phyloP scores from a whole-genome alignment of 2,329 filamentous ascomycete genomes.

The Sarocladium oryzae region DNA sequence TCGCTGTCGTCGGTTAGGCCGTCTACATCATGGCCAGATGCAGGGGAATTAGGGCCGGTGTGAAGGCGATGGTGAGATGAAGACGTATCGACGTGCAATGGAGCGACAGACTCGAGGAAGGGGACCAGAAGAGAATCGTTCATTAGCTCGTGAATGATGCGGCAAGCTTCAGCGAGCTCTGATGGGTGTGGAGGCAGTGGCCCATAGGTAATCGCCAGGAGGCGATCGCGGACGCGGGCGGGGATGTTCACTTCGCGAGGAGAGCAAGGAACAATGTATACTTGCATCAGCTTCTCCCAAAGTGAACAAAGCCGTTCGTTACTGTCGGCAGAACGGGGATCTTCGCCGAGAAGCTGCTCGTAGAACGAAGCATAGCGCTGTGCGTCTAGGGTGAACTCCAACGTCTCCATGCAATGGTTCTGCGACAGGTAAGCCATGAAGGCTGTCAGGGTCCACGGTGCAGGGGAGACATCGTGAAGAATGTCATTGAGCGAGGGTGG shows the following conservation, averaged over 20 bases:
- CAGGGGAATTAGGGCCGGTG: slow-evolving; percentile 30
- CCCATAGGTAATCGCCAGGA: slow-evolving; percentile 53
- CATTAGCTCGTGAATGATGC: slow-evolving; percentile 92
- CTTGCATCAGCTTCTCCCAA: slow-evolving; percentile 83
- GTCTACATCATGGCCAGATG: slow-evolving; percentile 42
- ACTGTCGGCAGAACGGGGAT: slow-evolving; percentile 32
- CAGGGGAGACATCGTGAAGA: slow-evolving; percentile 74
- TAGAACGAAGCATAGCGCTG: slow-evolving; percentile 68
- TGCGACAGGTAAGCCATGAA: slow-evolving; percentile 97
- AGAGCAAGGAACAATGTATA: slow-evolving; percentile 81
- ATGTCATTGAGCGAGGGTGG: slow-evolving; percentile 78
- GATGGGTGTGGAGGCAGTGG: slow-evolving; percentile 65
- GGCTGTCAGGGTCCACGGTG: slow-evolving; percentile 83
- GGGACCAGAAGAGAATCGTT: slow-evolving; percentile 92
- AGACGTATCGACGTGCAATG: slow-evolving; percentile 27
- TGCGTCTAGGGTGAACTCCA: slow-evolving; percentile 95
- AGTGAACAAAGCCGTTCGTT: slow-evolving; percentile 67
- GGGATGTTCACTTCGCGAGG: slow-evolving; percentile 88
- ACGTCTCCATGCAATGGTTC: slow-evolving; percentile 92
- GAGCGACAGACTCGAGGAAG: slow-evolving; percentile 67
- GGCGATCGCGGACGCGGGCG: slow-evolving; percentile 72
- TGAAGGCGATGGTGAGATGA: slow-evolving; percentile 25
- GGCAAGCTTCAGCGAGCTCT: slow-evolving; percentile 72
- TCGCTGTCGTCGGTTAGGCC: slow-evolving; percentile 60
- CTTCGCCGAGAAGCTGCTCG: slow-evolving; percentile 33